Conservation (phyloP, 805 yeast genomes). For the Candida ipomoeae region DNA sequence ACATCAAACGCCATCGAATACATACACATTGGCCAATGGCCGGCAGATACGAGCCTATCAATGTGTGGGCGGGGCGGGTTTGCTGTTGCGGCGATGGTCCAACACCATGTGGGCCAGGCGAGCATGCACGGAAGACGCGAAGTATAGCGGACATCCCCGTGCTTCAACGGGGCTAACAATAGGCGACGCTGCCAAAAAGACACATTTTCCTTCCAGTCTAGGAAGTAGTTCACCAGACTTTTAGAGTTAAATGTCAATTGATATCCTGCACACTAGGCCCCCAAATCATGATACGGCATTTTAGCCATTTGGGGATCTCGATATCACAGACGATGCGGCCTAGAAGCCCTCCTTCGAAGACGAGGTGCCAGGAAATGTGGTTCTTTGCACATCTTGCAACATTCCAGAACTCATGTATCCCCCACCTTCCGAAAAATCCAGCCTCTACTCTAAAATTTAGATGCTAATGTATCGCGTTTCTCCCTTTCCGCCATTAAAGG, state of each 20-base stretch:
- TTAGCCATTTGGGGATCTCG: neutral
- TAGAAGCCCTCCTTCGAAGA: neutral
- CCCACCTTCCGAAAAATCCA: neutral
- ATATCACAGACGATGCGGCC: neutral
- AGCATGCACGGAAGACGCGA: constrained; percentile 1
- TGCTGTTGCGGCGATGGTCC: neutral
- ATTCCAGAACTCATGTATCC: neutral
- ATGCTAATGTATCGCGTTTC: neutral
- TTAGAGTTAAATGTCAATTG: neutral
- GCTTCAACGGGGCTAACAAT: neutral
- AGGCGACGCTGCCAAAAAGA: neutral
- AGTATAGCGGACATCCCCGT: neutral
- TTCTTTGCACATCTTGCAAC: neutral
- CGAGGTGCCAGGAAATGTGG: neutral
- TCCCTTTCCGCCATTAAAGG: neutral
- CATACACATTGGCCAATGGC: neutral
- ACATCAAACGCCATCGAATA: neutral
- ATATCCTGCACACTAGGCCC: neutral
- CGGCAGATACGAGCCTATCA: neutral
- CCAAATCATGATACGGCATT: neutral
- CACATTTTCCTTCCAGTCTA: neutral
- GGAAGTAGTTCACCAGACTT: neutral
- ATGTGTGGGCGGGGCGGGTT: neutral
- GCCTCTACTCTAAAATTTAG: neutral
- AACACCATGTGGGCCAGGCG: neutral